These are phyloP conservation scores for Xylariaceae sp. DNA, from an alignment of 2,329 filamentous ascomycete species.

Conservation along the genomic window DNA sequence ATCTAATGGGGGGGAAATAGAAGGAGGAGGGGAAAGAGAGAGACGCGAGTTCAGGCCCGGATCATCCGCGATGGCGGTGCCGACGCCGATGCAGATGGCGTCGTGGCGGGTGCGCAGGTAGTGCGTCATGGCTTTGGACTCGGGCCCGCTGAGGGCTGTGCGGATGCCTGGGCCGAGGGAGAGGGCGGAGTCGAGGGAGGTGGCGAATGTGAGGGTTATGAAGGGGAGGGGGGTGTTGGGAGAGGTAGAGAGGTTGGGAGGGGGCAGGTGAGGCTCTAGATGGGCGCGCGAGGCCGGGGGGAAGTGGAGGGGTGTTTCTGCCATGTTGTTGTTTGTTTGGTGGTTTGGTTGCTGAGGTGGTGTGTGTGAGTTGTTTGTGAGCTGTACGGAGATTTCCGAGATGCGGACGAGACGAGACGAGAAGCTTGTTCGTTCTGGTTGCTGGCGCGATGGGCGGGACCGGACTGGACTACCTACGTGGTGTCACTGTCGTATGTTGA, in stretches of 20 bases:
- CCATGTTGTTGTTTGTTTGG: conserved; percentile 21
- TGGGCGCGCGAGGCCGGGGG: conserved; percentile 26
- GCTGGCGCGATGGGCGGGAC: too few species aligned
- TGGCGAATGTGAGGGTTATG: conserved; percentile 83
- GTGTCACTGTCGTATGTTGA: too few species aligned
- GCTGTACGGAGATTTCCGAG: neutral
- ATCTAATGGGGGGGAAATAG: too few species aligned
- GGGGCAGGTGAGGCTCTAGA: conserved; percentile 32
- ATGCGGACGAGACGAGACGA: neutral
- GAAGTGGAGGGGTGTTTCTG: conserved; percentile 28
- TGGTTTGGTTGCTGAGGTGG: neutral
- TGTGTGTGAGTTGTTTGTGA: neutral
- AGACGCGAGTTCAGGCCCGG: conserved; percentile 81
- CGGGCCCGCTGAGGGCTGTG: conserved; percentile 74
- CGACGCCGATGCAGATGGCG: conserved; percentile 79
- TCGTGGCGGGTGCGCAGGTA: conserved; percentile 77
- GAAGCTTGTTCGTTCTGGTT: too few species aligned
- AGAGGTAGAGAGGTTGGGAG: conserved; percentile 3
- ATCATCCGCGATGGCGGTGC: conserved; percentile 79
- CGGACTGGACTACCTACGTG: too few species aligned
- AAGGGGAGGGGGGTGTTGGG: conserved; percentile 20
- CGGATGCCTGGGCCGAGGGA: conserved; percentile 72
- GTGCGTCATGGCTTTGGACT: conserved; percentile 90
- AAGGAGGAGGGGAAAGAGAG: conserved; percentile 36
- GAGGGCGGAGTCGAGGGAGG: conserved; percentile 78